phyloP scores from a whole-genome alignment of 805 yeast genomes.

The Kodamaea nitidulidarum region DNA sequence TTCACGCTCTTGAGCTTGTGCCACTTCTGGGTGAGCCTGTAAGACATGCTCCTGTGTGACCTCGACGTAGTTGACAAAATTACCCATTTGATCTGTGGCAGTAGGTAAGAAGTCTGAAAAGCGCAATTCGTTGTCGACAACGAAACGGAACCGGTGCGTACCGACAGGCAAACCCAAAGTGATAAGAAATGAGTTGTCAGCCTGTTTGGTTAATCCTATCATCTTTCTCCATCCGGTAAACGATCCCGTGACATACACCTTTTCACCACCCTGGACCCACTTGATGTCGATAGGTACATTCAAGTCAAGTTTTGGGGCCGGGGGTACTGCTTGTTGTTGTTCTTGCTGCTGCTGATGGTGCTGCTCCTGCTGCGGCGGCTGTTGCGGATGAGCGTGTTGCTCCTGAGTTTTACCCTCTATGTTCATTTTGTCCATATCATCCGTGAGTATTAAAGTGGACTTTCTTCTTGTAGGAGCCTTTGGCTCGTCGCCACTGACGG shows the following conservation, averaged over 20 bases:
- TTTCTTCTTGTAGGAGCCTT: constrained; percentile 47
- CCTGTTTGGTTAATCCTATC: constrained; percentile 72
- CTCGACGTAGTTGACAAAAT: constrained; percentile 87
- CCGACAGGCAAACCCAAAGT: constrained; percentile 82
- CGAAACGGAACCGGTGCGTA: constrained; percentile 89
- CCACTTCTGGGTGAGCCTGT: constrained; percentile 9
- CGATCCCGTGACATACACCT: constrained; percentile 94
- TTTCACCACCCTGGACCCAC: constrained; percentile 96
- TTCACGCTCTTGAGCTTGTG: constrained; percentile 7
- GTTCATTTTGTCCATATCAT: constrained; percentile 54
- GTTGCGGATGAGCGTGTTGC: constrained; percentile 8
- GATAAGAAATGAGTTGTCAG: constrained; percentile 55
- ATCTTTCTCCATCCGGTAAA: constrained; percentile 98
- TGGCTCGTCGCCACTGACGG: constrained; percentile 18
- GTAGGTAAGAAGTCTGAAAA: constrained; percentile 89
- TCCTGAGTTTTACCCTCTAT: constrained; percentile 30
- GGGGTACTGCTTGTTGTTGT: constrained; percentile 11
- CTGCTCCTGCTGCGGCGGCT: constrained; percentile 1
- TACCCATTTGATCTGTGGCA: constrained; percentile 96
- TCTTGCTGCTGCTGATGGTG: constrained; percentile 6
- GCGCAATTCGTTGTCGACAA: constrained; percentile 88
- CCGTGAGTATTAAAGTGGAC: constrained; percentile 68
- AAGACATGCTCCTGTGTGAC: constrained; percentile 41
- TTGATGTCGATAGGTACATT: constrained; percentile 61
- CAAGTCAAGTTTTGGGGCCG: constrained; percentile 22